Percentiles rank a stretch among this genome's conserved stretches.
Conservation (phyloP, 352 stramenopile genomes). For the Stephanocyclus meneghinianus region DNA sequence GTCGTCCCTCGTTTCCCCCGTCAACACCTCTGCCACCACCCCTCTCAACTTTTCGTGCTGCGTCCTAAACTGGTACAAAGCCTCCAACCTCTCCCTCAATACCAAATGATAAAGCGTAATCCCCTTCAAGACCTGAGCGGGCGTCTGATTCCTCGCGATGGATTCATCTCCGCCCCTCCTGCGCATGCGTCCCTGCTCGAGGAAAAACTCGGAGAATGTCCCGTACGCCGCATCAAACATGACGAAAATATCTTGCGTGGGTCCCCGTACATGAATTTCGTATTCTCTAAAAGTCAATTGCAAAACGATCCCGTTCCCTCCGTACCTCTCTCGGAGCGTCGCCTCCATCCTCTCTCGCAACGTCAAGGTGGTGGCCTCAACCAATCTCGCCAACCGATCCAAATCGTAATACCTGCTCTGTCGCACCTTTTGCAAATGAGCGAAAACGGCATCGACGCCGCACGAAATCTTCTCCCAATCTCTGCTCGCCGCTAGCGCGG, state of each 20-base stretch:
- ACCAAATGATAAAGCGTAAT: slow-evolving; percentile 71
- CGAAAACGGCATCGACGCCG: slow-evolving; percentile 68
- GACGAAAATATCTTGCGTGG: slow-evolving; percentile 77
- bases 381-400: slow-evolving; percentile 62
- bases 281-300: slow-evolving; percentile 77
- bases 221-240: slow-evolving; percentile 74
- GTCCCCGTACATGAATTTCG: slow-evolving; percentile 58
- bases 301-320: slow-evolving; percentile 61
- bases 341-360: slow-evolving; percentile 61
- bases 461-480: slow-evolving; percentile 64
- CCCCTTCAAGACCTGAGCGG: slow-evolving; percentile 64
- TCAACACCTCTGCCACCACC: slow-evolving; percentile 74
- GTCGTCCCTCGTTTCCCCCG: slow-evolving; percentile 47
- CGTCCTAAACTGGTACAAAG: slow-evolving; percentile 73
- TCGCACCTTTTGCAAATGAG: slow-evolving; percentile 76
- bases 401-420: slow-evolving; percentile 75
- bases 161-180: slow-evolving; percentile 34
- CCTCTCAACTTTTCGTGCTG: slow-evolving; percentile 70
- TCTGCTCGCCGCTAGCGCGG: slow-evolving; percentile 55
- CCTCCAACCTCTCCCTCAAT: slow-evolving; percentile 71
- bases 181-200: slow-evolving; percentile 67
- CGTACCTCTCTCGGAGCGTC: slow-evolving; percentile 63
- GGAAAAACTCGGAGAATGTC: slow-evolving; percentile 75
- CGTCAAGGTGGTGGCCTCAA: slow-evolving; percentile 74
- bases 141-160: slow-evolving; percentile 42